Evolutionary conservation across 1,284 basidiomycete genomes (phyloP), one percentile per base, ranked within the genome.

Genomic region (Melampsora americana): DNA sequence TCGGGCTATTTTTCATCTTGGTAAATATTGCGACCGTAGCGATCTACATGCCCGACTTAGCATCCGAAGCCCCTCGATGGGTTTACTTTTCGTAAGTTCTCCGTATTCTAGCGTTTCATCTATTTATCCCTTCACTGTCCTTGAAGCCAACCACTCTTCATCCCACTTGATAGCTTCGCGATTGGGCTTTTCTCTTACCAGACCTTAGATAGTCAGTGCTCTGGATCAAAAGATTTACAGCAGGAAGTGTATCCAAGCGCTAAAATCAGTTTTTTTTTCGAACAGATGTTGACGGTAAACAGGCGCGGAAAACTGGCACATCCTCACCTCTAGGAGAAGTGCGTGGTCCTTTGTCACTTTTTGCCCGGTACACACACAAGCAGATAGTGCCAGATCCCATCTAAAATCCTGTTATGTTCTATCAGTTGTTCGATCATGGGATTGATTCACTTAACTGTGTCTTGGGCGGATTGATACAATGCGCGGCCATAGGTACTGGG

Each of bases 241-340:
- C 14, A 56, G n/a, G n/a, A 56, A 56, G n/a, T 56, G 20, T 4
- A 23, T 28, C n/a, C 53, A 23, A 42, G 42, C 42, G 42, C 42
- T 42, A 14, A 23, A 7, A 59, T 59, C 20, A n/a, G n/a, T n/a
- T n/a, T n/a, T 48, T 14, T 23, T 14, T 30, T n/a, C 23, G 50
- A 60, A 26, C 71, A 74, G 71, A 74, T 67, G 71, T 74, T 30
- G 71, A 74, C 65, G 71, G 71, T 26, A 74, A 74, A 42, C 71
- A 74, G 56, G 71, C 71, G 18, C 48, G 71, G 28, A 74, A 74
- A 66, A 74, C 71, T 59, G 64, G 62, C 42, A 66, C 71, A 28
- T 74, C 71, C 39, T 74, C 71, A 5, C 71, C 71, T 35, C 44
- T 74, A n/a, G 71, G 71, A 30, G 71, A 74, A 60, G 71, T 74